Base-by-base conservation (phyloP, 345 rosid genomes). In the Eutrema heterophyllum region DNA sequence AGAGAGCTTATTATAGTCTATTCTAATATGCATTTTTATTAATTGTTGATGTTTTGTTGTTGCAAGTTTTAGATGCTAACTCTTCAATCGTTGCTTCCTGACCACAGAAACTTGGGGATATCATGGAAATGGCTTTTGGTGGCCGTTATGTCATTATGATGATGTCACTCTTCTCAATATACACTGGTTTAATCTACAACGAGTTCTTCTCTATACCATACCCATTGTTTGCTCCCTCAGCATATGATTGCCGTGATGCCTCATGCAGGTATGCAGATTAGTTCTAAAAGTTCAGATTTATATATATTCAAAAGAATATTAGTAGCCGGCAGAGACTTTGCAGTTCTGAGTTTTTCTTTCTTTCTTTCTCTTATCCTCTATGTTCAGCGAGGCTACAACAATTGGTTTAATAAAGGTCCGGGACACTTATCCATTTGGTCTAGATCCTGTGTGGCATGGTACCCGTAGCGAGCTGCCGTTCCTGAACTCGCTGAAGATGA, bases 391-490 rank as follows among this genome's bases (percentile, higher is more conserved):
- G 41, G 68, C 68, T 16, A 64, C 54, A 32, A 46, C 68, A 64
- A 64, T 64, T 21, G 99, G 99, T 68, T 70, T 96, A 85, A 89
- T 92, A 61, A 92, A 92, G 79, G 85, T 84, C 57, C 81, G 90
- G 39, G 88, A 86, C 43, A 33, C 99, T 65, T 96, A 96, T 50
- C 98, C 99, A 29, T 92, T 92, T 68, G 99, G 99, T 10, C 89
- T 96, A 53, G 99, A 92, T 84, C 98, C 99, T 71, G 91, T 41
- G 21, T 96, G 99, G 98, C 96, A 90, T 72, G 98, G 99, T 63
- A 70, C 81, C 69, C 95, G 97, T 54, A 90, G 93, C 36, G 98
- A 96, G 83, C 83, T 90, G 60, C 98, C 99, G 38, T 96, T 87
- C 80, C 86, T 96, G 36, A 92, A 92, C 84, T 96, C 99, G 33